Base-by-base conservation (phyloP, 352 stramenopile genomes). In the Saprolegnia parasitica region DNA sequence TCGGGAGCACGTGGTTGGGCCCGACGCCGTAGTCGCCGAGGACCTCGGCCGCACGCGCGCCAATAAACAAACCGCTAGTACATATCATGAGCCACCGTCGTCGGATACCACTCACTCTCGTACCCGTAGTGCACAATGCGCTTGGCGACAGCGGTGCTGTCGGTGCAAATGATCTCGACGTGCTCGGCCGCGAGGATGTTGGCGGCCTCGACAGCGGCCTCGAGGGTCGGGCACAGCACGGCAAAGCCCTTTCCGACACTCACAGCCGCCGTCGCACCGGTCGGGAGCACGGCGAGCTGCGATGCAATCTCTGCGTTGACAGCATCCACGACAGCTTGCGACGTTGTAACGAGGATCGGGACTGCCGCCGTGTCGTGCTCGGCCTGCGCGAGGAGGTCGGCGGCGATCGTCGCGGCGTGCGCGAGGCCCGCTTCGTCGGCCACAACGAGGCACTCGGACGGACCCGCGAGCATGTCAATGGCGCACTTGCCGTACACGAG, bases 391-490 rank as follows among this genome's bases (percentile, higher is more conserved):
- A 94, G 75, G 45, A 95, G 68, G 66, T 95, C 87, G 0, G 85
- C 82, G 2, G 85, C 84, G 66, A 92, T 91, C 1, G 79, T 91
- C 29, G 78, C 77, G 13, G 80, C 75, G 62, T 81, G 86, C 0
- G 94, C 78, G 75, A 96, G 76, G 5, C 89, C 88, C 9, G 79
- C 95, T 8, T 93, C 83, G 74, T 99, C 97, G 15, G 94, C 96
- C 77, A 99, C 97, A 1, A 99, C 97, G 56, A 99, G 86, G 26
- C 98, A 98, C 79, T 99, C 97, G 23, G 91, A 98, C 10, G 97
- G 97, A 18, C 97, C 97, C 0, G 97, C 97, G 35, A 99, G 79
- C 97, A 99, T 99, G 81, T 99, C 97, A 77, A 99, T 99, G 20
- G 92, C 96, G 76, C 96, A 99, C 71, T 97, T 94, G 74, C 93